Base-by-base conservation (phyloP, 345 rosid genomes). In the Populus deltoides region DNA sequence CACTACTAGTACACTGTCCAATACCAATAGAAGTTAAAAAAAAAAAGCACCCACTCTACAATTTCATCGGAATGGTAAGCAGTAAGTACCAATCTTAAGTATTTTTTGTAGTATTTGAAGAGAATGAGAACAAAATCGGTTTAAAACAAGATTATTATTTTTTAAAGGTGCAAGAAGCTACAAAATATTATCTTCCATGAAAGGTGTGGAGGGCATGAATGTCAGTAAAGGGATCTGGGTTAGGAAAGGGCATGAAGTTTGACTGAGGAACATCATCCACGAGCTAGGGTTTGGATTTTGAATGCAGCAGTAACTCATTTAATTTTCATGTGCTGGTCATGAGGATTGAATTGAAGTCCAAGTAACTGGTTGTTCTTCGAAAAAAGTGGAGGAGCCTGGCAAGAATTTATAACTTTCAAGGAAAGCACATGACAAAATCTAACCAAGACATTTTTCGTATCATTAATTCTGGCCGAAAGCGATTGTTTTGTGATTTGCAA, bases 41-140 rank as follows among this genome's bases (percentile, higher is more conserved):
- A 47, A 11, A 11, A 10, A 9, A 59, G 47, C 31, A 67, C 33
- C 8, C n/a, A 55, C 61, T 59, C 63, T 24, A 1, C 13, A 77
- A 27, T 70, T 78, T 78, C 43, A 65, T 72, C 51, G 79, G 71
- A 81, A 78, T 29, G 35, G 16, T 72, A 66, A 80, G 1, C 63
- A 24, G 29, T 59, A 24, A 59, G 63, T 59, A 10, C 29, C 15
- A 9, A 10, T 59, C 51, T 66, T 10, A 24, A 7, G 17, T 13
- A 35, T 7, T 15, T 57, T 12, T 68, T 77, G 68, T 62, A 68
- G 65, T 75, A 82, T 67, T 77, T 80, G 79, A 80, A 73, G 82
- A 70, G 85, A 77, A 78, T 73, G 83, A 77, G 70, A 77, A 74
- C 80, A 76, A 84, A 82, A 39, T 10, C 18, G 70, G 72, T 13